Evolutionary conservation across 2,329 filamentous ascomycete species (phyloP), one percentile per base, ranked within the genome.

Genomic region (Fusarium nodosum): DNA sequence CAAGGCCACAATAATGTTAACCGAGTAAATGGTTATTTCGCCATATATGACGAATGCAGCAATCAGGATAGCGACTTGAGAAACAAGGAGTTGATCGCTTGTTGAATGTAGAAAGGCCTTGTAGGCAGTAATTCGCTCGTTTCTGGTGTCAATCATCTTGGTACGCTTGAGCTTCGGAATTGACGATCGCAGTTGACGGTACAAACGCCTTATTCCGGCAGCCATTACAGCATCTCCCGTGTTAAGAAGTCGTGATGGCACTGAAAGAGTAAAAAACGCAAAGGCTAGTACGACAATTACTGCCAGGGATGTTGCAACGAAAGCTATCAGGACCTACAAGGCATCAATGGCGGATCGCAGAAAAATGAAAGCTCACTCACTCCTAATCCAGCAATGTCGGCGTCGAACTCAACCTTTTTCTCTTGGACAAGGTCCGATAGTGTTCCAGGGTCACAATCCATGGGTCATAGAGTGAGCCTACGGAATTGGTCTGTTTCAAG

Each of bases 371-470:
- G 4, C 3, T 0, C 3, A 46, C 28, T n/a, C 8, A 63, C 60
- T 18, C 60, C 56, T 7, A 41, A 20, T 4, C 56, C 60, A 13
- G 60, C 60, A 13, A 63, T 47, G 1, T 63, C 60, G 5, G 60
- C 41, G 3, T 63, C 60, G 6, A 63, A 61, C 1, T 47, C 24
- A 1, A 55, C 47, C 3, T 31, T 2, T 3, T 28, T 20, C 1
- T 8, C 0, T 11, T 1, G 2, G 3, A 56, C 33, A 11, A 59
- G 39, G 0, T 2, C 16, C 9, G 0, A 15, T 7, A 59, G 33
- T 10, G 2, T 28, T 13, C 8, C 0, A 41, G 20, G 4, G 18
- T 38, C 18, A 20, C 18, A 38, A n/a, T 20, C 18, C 34, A 38
- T 38, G 10, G 34, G n/a, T n/a, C 10, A 36, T 12, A 11, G 2